A percentile compares a stretch with the other conserved stretches of the same genome.
Evolutionary conservation across 768 basidiomycete species (phyloP).

Genomic region (Lactarius deliciosus): DNA sequence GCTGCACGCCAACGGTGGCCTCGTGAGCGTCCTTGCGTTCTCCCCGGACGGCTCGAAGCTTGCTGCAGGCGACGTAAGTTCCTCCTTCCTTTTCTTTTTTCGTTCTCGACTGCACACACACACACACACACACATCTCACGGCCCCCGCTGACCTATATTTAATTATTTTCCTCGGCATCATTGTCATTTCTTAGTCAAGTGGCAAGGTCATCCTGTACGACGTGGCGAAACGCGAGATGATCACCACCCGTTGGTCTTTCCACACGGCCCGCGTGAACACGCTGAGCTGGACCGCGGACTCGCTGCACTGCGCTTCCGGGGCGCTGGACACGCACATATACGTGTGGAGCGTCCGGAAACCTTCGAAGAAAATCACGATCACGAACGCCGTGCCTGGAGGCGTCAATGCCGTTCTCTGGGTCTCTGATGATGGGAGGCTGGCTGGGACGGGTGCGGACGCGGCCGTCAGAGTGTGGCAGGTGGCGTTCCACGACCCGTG

Average conservation of each 20-base stretch:
- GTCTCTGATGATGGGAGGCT: slow-evolving; percentile 51
- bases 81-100: background rate
- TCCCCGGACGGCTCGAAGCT: slow-evolving; percentile 74
- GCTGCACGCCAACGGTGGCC: slow-evolving; percentile 67
- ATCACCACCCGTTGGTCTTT: slow-evolving; percentile 81
- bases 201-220: slow-evolving; percentile 79
- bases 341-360: slow-evolving; percentile 76
- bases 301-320: slow-evolving; percentile 80
- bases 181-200: slow-evolving; percentile 45
- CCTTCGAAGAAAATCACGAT: slow-evolving; percentile 75
- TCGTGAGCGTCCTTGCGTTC: slow-evolving; percentile 74
- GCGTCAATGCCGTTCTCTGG: slow-evolving; percentile 83
- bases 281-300: slow-evolving; percentile 74
- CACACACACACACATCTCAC: background rate
- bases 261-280: slow-evolving; percentile 79
- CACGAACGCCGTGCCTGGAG: slow-evolving; percentile 84
- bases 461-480: slow-evolving; percentile 71
- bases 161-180: background rate
- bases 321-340: slow-evolving; percentile 91
- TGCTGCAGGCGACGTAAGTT: slow-evolving; percentile 83
- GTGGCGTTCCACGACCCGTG: slow-evolving; percentile 43
- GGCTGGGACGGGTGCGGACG: slow-evolving; percentile 78
- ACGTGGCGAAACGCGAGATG: slow-evolving; percentile 65
- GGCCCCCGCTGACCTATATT: background rate
- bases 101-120: background rate